A percentile compares a stretch with the other conserved stretches of the same genome.
Conservation (phyloP, 768 basidiomycete genomes). For the Lepiota subincarnata region DNA sequence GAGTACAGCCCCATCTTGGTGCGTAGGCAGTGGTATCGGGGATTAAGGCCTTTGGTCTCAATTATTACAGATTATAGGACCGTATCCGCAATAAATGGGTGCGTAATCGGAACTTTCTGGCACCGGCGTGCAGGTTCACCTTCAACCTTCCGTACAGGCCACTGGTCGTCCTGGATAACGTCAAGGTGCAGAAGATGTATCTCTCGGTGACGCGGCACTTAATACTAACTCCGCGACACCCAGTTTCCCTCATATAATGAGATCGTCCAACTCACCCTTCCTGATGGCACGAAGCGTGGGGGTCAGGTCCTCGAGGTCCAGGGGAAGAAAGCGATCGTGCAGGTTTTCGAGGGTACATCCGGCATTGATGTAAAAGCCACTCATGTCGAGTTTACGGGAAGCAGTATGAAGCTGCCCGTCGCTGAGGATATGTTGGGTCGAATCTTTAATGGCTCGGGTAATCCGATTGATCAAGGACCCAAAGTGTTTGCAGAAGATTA, state of each 20-base stretch:
- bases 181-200: constrained; percentile 60
- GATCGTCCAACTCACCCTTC: constrained; percentile 92
- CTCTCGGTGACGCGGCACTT: background rate
- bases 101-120: constrained; percentile 24
- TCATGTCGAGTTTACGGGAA: constrained; percentile 96
- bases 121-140: constrained; percentile 4
- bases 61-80: constrained; percentile 80
- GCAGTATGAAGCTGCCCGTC: constrained; percentile 98
- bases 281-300: constrained; percentile 91
- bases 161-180: constrained; percentile 94
- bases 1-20: constrained; percentile 88
- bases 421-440: constrained; percentile 99
- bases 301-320: constrained; percentile 98
- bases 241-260: constrained; percentile 98
- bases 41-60: constrained; percentile 10
- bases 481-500: constrained; percentile 99
- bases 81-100: constrained; percentile 99
- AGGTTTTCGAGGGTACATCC: constrained; percentile 97
- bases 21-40: constrained; percentile 24
- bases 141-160: constrained; percentile 49
- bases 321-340: constrained; percentile 98
- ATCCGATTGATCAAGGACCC: constrained; percentile 97
- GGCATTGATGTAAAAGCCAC: constrained; percentile 98
- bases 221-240: constrained; percentile 7
- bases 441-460: constrained; percentile 98